These are phyloP conservation scores for Calocera viscosa DNA, from an alignment of 768 basidiomycete species.

Conservation along the genomic window DNA sequence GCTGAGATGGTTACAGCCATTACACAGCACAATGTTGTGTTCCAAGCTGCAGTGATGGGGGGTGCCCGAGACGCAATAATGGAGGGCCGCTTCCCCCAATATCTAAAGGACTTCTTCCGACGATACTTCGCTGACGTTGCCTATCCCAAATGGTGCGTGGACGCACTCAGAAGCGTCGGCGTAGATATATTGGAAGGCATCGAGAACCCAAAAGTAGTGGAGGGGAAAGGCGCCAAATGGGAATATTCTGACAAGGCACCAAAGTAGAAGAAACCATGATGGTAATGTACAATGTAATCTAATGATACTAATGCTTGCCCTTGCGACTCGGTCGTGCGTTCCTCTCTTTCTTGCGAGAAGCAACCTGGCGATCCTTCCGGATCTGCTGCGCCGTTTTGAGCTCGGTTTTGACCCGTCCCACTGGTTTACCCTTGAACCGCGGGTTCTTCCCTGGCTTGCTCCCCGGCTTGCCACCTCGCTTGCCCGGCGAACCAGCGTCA, in stretches of 20 bases:
- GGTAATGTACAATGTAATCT: background rate
- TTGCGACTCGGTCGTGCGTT: conserved; percentile 58
- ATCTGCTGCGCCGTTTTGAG: conserved; percentile 83
- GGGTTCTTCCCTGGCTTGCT: conserved; percentile 29
- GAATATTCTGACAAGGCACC: conserved; percentile 36
- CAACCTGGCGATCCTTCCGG: conserved; percentile 52
- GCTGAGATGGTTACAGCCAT: conserved; percentile 37
- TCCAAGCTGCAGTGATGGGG: conserved; percentile 84
- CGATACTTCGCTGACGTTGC: conserved; percentile 63
- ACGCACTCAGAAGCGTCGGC: conserved; percentile 68
- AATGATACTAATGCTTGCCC: conserved; percentile 19
- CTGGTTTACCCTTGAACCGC: conserved; percentile 47
- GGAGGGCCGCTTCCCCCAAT: conserved; percentile 62
- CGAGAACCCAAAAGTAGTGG: conserved; percentile 36
- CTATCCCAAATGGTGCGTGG: conserved; percentile 81
- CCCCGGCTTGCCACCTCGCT: conserved; percentile 29
- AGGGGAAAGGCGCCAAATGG: conserved; percentile 60
- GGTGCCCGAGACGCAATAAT: conserved; percentile 69
- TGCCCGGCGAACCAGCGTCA: conserved; percentile 16
- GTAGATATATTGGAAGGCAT: conserved; percentile 62
- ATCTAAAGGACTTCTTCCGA: conserved; percentile 61
- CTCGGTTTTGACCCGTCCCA: conserved; percentile 60
- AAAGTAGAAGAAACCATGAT: conserved; percentile 4
- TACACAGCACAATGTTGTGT: conserved; percentile 71
- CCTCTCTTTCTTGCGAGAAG: conserved; percentile 58